Evolutionary conservation across 1,284 basidiomycete species (phyloP).

Genomic region (Ustilago trichophora): DNA sequence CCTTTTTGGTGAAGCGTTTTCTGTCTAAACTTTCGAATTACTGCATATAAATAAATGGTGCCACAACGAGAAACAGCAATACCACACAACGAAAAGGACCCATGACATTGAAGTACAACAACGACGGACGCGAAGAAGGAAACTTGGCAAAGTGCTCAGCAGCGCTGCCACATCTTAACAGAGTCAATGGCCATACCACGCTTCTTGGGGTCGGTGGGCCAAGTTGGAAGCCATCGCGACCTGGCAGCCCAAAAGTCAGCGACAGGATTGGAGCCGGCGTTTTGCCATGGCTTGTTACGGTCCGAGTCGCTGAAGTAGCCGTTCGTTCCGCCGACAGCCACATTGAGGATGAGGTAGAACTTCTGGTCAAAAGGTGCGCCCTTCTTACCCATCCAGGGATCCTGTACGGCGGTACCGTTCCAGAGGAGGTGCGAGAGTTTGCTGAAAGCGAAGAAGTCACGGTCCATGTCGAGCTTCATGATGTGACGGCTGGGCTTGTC

Average conservation of each 20-base stretch:
- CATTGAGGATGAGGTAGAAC: conserved; percentile 82
- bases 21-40: too few species aligned
- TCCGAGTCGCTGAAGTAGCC: conserved; percentile 79
- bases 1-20: too few species aligned
- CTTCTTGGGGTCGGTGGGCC: conserved; percentile 37
- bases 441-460: conserved; percentile 78
- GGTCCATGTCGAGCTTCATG: conserved; percentile 68
- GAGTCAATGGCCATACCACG: conserved; percentile 80
- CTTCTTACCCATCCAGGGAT: conserved; percentile 68
- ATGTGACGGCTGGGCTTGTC: conserved; percentile 73
- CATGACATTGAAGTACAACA: conserved; percentile 2
- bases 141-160: conserved; percentile 10
- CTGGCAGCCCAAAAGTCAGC: conserved; percentile 71
- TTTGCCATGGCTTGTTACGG: conserved; percentile 70
- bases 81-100: conserved; percentile 1
- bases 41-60: too few species aligned
- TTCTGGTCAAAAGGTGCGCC: conserved; percentile 83
- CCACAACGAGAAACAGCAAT: not conserved
- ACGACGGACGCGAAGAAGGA: not conserved
- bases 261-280: conserved; percentile 24
- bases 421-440: conserved; percentile 76
- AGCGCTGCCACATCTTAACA: conserved; percentile 75
- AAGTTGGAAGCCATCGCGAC: conserved; percentile 43
- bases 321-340: conserved; percentile 78
- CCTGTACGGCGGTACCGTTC: conserved; percentile 75